phyloP scores from a whole-genome alignment of 768 basidiomycete genomes.

The Boletus vermiculosoides region DNA sequence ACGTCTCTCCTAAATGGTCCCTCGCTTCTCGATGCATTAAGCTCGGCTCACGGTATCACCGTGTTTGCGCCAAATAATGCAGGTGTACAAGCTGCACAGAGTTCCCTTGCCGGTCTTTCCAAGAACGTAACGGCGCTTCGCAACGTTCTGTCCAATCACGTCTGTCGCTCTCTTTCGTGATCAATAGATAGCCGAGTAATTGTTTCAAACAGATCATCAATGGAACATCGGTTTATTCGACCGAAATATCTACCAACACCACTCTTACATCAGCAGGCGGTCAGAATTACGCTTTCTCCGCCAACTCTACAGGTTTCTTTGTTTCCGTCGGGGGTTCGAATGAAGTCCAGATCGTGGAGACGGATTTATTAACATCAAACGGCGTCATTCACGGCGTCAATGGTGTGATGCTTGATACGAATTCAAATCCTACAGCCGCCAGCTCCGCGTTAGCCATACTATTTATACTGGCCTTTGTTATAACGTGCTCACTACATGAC shows the following conservation, averaged over 20 bases:
- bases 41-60: constrained; percentile 52
- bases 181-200: background rate
- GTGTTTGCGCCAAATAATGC: constrained; percentile 62
- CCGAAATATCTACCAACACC: constrained; percentile 36
- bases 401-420: constrained; percentile 48
- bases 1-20: constrained; percentile 27
- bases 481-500: background rate
- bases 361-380: constrained; percentile 61
- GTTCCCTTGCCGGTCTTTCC: constrained; percentile 32
- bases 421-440: constrained; percentile 43
- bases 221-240: constrained; percentile 65
- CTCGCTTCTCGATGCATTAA: constrained; percentile 31
- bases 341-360: constrained; percentile 51
- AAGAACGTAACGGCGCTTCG: constrained; percentile 47
- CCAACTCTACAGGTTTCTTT: constrained; percentile 58
- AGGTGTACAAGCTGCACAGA: constrained; percentile 42
- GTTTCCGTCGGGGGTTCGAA: constrained; percentile 46
- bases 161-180: constrained; percentile 29
- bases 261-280: constrained; percentile 58
- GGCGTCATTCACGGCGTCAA: constrained; percentile 70
- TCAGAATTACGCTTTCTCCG: constrained; percentile 46
- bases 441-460: constrained; percentile 49
- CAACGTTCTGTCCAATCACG: constrained; percentile 58
- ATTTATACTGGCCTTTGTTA: background rate
- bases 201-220: constrained; percentile 52